Evolutionary conservation across 1,284 basidiomycete species (phyloP), one percentile per base, ranked within the genome.

Genomic region (Mixia osmundae): DNA sequence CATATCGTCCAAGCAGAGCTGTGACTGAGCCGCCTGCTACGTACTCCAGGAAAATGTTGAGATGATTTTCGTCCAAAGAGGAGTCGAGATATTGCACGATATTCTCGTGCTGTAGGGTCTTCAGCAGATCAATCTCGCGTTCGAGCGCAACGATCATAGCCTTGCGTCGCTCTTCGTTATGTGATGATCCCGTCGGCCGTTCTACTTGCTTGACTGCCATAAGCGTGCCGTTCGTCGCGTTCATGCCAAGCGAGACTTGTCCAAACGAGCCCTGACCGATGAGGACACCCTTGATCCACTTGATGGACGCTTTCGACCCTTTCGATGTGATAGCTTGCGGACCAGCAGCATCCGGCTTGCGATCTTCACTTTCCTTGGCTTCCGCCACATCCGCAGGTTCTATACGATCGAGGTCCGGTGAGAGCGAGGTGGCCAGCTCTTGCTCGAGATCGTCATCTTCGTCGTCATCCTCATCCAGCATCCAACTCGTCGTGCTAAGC

Each of bases 121-220:
- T 87, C 44, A 99, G 64, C 6, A 97, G 64, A 57, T 89, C 91
- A 43, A 97, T 97, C 59, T 99, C 91, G 24, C 76, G 68, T 56
- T 97, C 85, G 25, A 99, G 66, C 2, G 91, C 89, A 37, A 71
- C 80, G 5, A 91, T 68, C 87, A 95, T 95, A 56, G 68, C 72
- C 61, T 78, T 77, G 60, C 91, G 94, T 45, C 82, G 71, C 52
- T 89, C 83, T 50, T 89, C 79, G 52, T 83, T 89, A 16, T 77
- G 71, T 7, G 73, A 74, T 20, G 75, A 72, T 12, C 78, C 76
- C 1, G 73, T 76, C 0, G 83, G 80, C 20, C 97, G 66, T 51
- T 95, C 82, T 33, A 99, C 91, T 64, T 97, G 89, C 61, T 97
- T 97, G 46, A 99, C 91, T 19, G 91, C 91, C 91, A 99, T 97